phyloP scores from a whole-genome alignment of 169 alveolate species.

The Plasmodium yoelii region DNA sequence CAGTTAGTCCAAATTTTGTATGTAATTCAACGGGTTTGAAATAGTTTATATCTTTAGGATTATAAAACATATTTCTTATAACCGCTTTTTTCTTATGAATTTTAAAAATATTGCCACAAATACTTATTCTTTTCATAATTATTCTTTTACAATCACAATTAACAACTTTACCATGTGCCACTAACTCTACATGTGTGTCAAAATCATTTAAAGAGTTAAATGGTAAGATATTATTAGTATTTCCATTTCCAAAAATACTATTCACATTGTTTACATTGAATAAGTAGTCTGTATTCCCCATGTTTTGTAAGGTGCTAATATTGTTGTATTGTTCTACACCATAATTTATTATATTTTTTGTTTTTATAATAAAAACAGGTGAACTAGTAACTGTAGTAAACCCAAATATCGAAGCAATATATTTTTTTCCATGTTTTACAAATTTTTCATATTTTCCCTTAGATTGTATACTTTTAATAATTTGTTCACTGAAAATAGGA shows the following conservation, averaged over 20 bases:
- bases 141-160: slow-evolving; percentile 94
- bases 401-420: slow-evolving; percentile 85
- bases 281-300: neutral
- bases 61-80: slow-evolving; percentile 97
- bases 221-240: neutral
- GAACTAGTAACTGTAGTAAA: slow-evolving; percentile 88
- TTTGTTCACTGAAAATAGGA: slow-evolving; percentile 87
- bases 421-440: slow-evolving; percentile 78
- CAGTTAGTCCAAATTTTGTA: slow-evolving; percentile 98
- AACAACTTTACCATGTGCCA: slow-evolving; percentile 92
- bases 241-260: neutral
- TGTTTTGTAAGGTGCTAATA: neutral
- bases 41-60: slow-evolving; percentile 96
- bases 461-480: slow-evolving; percentile 77
- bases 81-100: slow-evolving; percentile 97
- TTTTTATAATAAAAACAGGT: slow-evolving; percentile 61
- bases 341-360: neutral
- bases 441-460: slow-evolving; percentile 81
- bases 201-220: neutral
- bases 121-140: slow-evolving; percentile 95
- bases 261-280: neutral
- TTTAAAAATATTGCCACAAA: slow-evolving; percentile 97
- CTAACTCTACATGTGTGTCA: slow-evolving; percentile 17
- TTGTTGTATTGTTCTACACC: neutral
- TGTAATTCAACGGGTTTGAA: slow-evolving; percentile 97